These are phyloP conservation scores for Kwoniella europaea DNA, from an alignment of 768 basidiomycete genomes.

Conservation along the genomic window DNA sequence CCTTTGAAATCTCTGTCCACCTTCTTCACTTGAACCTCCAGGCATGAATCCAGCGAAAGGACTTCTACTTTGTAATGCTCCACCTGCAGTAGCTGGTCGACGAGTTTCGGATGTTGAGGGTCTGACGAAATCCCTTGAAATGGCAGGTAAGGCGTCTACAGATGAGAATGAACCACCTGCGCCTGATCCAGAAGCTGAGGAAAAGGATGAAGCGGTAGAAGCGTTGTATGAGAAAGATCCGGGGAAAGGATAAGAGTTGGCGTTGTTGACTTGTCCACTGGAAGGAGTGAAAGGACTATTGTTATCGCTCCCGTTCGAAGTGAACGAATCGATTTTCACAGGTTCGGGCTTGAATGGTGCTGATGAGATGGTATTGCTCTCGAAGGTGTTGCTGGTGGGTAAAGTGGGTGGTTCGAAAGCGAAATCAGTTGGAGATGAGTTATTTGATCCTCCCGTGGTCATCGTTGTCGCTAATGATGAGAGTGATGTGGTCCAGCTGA, in stretches of 20 bases:
- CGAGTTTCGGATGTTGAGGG: conserved; percentile 49
- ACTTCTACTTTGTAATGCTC: conserved; percentile 43
- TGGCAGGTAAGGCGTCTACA: conserved; percentile 52
- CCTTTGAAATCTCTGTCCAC: conserved; percentile 24
- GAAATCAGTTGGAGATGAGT: conserved; percentile 46
- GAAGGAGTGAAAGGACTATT: conserved; percentile 11
- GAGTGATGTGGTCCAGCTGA: conserved; percentile 23
- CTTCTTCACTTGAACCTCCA: conserved; percentile 15
- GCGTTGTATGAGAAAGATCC: conserved; percentile 25
- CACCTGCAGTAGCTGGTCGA: conserved; percentile 55
- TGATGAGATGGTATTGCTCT: neutral
- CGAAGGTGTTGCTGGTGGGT: conserved; percentile 9
- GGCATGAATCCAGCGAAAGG: conserved; percentile 31
- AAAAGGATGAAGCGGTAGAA: conserved; percentile 48
- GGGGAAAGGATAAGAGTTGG: conserved; percentile 14
- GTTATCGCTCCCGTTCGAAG: conserved; percentile 6
- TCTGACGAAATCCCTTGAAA: conserved; percentile 54
- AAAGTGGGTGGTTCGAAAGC: conserved; percentile 46
- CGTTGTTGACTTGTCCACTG: conserved; percentile 9
- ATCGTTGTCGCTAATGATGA: conserved; percentile 20
- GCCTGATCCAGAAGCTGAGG: conserved; percentile 45
- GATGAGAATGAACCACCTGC: conserved; percentile 48
- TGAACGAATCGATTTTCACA: conserved; percentile 29
- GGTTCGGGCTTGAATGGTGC: conserved; percentile 26
- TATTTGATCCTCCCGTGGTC: conserved; percentile 29